A percentile compares a stretch with the other conserved stretches of the same genome.
These are phyloP conservation scores for Nemania bipapillata DNA, from an alignment of 2,329 filamentous ascomycete genomes.

Conservation along the genomic window DNA sequence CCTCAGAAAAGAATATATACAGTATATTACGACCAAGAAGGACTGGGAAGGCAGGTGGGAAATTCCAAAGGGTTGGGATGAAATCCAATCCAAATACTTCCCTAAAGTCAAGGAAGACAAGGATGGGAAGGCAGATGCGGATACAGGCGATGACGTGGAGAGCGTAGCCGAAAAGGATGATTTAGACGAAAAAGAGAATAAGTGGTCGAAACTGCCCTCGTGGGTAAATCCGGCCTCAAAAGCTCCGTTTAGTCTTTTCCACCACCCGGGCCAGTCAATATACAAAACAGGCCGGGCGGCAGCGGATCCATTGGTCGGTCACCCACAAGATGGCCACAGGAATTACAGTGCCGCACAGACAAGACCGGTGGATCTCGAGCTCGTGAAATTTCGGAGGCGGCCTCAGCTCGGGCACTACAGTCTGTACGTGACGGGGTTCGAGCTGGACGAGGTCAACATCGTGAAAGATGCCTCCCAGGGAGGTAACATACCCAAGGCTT, in stretches of 20 bases:
- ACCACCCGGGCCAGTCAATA: neutral
- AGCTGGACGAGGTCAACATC: neutral
- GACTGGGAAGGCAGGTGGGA: neutral
- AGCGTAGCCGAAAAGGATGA: neutral
- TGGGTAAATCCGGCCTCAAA: constrained; percentile 5
- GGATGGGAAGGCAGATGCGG: neutral
- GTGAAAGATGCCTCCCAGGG: constrained; percentile 6
- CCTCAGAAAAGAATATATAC: too few relatives aligned
- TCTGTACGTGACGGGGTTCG: constrained; percentile 9
- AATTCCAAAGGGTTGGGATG: neutral
- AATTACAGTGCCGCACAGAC: constrained; percentile 11
- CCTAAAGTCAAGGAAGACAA: neutral
- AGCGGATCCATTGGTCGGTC: neutral
- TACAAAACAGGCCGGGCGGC: constrained; percentile 4
- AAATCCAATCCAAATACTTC: neutral
- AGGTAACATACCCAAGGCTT: constrained; percentile 8
- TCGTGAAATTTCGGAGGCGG: constrained; percentile 6
- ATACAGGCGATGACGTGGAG: neutral
- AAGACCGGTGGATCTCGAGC: neutral
- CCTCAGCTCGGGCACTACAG: constrained; percentile 8
- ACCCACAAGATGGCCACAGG: constrained; percentile 3
- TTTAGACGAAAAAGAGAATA: neutral
- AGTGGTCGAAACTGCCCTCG: neutral
- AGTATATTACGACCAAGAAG: too few relatives aligned
- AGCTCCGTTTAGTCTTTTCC: neutral